Evolutionary conservation across 140 eudicot species (phyloP).

Genomic region (Cichorium intybus): DNA sequence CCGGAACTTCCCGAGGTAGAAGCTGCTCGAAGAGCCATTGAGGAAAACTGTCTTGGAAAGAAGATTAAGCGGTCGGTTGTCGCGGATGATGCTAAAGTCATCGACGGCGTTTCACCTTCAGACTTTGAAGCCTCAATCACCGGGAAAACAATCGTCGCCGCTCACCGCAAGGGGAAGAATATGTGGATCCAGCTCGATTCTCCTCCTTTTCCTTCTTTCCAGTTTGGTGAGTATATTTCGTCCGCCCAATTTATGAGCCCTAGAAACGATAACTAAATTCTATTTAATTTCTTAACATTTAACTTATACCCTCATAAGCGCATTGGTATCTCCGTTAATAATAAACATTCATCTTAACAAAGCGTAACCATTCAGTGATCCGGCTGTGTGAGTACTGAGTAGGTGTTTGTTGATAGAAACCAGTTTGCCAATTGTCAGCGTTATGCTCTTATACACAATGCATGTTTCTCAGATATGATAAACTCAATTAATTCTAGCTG

Average conservation of each 20-base stretch:
- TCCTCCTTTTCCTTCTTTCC: slow-evolving; percentile 94
- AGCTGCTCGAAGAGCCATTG: slow-evolving; percentile 86
- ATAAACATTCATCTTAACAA: not conserved
- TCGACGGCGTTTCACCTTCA: slow-evolving; percentile 67
- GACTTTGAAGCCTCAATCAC: slow-evolving; percentile 61
- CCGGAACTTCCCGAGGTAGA: slow-evolving; percentile 99
- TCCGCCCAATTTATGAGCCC: slow-evolving; percentile 21
- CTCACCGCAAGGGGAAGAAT: slow-evolving; percentile 84
- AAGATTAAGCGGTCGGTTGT: slow-evolving; percentile 61
- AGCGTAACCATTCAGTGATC: not conserved
- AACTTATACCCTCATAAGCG: not conserved
- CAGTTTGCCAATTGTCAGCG: not conserved
- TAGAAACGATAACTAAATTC: slow-evolving; percentile 9
- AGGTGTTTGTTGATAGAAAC: not conserved
- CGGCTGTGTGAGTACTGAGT: not conserved
- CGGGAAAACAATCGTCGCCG: slow-evolving; percentile 73
- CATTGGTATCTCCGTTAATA: not conserved
- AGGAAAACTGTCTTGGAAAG: slow-evolving; percentile 78
- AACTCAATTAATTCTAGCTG: not conserved
- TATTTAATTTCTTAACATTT: not conserved
- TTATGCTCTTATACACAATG: slow-evolving; percentile 2
- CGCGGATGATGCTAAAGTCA: slow-evolving; percentile 73
- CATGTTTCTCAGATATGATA: not conserved
- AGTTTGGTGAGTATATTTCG: slow-evolving; percentile 51
- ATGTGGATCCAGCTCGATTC: slow-evolving; percentile 95